Conservation (phyloP, 2,329 filamentous ascomycete genomes). For the Cordyceps cicadae region DNA sequence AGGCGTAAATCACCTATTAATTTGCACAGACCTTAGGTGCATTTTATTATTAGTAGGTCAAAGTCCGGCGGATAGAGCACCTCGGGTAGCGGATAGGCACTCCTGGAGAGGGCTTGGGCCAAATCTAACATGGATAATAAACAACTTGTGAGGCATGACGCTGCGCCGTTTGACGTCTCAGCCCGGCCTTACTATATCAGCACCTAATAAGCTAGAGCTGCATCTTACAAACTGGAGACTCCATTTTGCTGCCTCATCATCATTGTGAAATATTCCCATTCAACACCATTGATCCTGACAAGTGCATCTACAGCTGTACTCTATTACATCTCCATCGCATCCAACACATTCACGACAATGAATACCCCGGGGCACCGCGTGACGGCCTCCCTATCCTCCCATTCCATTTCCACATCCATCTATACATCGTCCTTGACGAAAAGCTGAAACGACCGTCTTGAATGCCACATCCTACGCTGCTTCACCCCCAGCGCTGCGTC, state of each 20-base stretch:
- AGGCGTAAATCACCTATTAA: too few relatives aligned
- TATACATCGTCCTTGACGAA: constrained; percentile 39
- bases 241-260: not conserved
- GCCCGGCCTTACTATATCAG: not conserved
- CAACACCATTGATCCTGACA: not conserved
- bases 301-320: too few relatives aligned
- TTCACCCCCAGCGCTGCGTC: constrained; percentile 50
- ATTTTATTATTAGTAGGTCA: too few relatives aligned
- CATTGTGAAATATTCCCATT: not conserved
- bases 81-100: not conserved
- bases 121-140: not conserved
- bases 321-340: not conserved
- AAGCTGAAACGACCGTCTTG: constrained; percentile 47
- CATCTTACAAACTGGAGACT: too few relatives aligned
- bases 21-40: too few relatives aligned
- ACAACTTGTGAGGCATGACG: not conserved
- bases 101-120: not conserved
- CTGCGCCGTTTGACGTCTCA: not conserved
- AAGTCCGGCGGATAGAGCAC: not conserved
- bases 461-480: constrained; percentile 58
- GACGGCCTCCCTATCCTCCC: not conserved
- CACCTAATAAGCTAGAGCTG: too few relatives aligned
- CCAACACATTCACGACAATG: not conserved
- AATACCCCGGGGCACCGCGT: not conserved
- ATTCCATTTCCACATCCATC: not conserved